A percentile compares a stretch with the other conserved stretches of the same genome.
Conservation (phyloP, 352 stramenopile genomes). For the Phytopythium aichiense region DNA sequence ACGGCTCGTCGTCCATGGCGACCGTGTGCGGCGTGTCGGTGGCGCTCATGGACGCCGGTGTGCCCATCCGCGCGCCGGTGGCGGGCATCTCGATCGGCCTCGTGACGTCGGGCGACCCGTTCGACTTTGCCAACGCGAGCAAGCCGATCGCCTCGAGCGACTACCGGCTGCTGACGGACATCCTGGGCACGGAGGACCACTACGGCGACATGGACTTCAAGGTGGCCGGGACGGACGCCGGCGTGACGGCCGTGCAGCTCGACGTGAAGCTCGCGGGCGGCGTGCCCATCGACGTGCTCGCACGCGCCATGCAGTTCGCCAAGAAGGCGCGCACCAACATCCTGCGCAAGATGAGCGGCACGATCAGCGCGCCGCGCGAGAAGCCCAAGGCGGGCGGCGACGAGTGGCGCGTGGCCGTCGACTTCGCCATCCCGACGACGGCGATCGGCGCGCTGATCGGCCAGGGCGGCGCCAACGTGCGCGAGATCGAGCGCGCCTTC, state of each 20-base stretch:
- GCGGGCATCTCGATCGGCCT: slow-evolving; percentile 96
- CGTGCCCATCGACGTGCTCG: slow-evolving; percentile 81
- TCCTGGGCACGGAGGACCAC: slow-evolving; percentile 96
- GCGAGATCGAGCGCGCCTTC: slow-evolving; percentile 61
- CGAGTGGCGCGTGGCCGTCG: slow-evolving; percentile 40
- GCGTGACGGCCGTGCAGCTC: slow-evolving; percentile 95
- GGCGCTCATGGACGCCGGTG: slow-evolving; percentile 96
- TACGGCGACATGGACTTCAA: slow-evolving; percentile 99
- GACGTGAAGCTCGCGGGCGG: slow-evolving; percentile 94
- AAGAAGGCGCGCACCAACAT: slow-evolving; percentile 77
- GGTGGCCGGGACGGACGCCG: slow-evolving; percentile 84
- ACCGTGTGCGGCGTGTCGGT: slow-evolving; percentile 96
- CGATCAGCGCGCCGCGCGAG: slow-evolving; percentile 54
- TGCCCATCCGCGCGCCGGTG: slow-evolving; percentile 92
- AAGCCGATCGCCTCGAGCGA: slow-evolving; percentile 57
- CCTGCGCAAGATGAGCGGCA: slow-evolving; percentile 80
- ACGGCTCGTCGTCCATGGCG: slow-evolving; percentile 95
- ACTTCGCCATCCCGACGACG: slow-evolving; percentile 53
- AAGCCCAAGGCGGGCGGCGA: slow-evolving; percentile 48
- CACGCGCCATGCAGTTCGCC: slow-evolving; percentile 81
- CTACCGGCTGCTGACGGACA: slow-evolving; percentile 95
- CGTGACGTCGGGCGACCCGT: slow-evolving; percentile 67
- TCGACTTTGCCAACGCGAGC: slow-evolving; percentile 28
- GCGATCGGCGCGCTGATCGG: slow-evolving; percentile 71
- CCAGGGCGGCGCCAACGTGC: slow-evolving; percentile 68